phyloP scores from a whole-genome alignment of 805 yeast genomes.

The Ogataea salicorniae region DNA sequence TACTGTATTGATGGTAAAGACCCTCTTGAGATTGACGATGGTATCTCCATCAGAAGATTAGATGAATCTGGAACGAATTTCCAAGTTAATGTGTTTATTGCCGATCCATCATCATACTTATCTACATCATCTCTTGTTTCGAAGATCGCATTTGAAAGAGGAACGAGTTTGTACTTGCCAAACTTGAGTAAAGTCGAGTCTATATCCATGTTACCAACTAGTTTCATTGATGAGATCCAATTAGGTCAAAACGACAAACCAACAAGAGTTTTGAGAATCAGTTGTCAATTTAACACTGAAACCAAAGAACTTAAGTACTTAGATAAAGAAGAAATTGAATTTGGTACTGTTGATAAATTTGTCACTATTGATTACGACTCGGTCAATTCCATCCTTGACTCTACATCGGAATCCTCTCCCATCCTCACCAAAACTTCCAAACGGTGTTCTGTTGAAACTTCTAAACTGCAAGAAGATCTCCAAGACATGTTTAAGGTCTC shows the following conservation, averaged over 20 bases:
- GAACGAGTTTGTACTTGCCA: constrained; percentile 70
- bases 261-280: constrained; percentile 42
- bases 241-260: constrained; percentile 41
- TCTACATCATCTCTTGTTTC: constrained; percentile 35
- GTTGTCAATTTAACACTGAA: constrained; percentile 27
- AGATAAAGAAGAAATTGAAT: constrained; percentile 28
- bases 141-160: constrained; percentile 53
- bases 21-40: constrained; percentile 94
- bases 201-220: constrained; percentile 64
- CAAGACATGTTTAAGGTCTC: constrained; percentile 31
- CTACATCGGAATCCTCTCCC: background rate
- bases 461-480: constrained; percentile 31
- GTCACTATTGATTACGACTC: constrained; percentile 55
- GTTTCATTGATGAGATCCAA: constrained; percentile 40
- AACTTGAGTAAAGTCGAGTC: constrained; percentile 33
- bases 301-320: constrained; percentile 14
- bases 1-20: constrained; percentile 78
- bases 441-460: background rate
- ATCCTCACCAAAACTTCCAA: constrained; percentile 7
- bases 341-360: constrained; percentile 42
- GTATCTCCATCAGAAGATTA: constrained; percentile 52
- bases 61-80: constrained; percentile 23
- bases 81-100: constrained; percentile 66
- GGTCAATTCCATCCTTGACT: constrained; percentile 43
- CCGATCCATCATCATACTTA: constrained; percentile 77